Evolutionary conservation across 1,139 yeast genomes (phyloP).

Genomic region (Hyphopichia pseudoburtonii): DNA sequence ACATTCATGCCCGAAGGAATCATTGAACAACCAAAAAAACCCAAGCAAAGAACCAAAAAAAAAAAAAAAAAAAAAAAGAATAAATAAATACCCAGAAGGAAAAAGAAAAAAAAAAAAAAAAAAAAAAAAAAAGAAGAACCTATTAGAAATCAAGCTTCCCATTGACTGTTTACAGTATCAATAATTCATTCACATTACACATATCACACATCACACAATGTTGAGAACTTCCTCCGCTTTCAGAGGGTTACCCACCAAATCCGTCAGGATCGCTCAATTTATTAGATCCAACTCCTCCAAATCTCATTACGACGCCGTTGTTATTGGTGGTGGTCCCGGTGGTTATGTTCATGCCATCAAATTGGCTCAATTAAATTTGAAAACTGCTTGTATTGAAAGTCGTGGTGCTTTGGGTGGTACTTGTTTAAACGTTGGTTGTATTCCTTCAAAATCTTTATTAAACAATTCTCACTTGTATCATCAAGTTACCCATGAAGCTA

Average conservation of each 20-base stretch:
- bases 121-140: no score
- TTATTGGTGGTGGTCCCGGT: conserved; percentile 99
- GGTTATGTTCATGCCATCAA: conserved; percentile 98
- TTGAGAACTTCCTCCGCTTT: conserved; percentile 5
- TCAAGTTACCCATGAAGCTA: conserved; percentile 81
- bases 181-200: no score
- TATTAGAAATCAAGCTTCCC: no score
- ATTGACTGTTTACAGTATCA: no score
- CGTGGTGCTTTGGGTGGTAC: conserved; percentile 98
- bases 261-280: conserved; percentile 21
- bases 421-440: conserved; percentile 97
- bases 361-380: conserved; percentile 93
- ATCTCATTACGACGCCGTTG: conserved; percentile 77
- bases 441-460: conserved; percentile 93
- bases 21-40: no score
- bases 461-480: conserved; percentile 95
- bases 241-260: conserved; percentile 3
- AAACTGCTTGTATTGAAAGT: conserved; percentile 96
- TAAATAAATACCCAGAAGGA: no score
- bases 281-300: conserved; percentile 39
- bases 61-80: no score
- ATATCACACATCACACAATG: conserved; percentile 2
- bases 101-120: no score
- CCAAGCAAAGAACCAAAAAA: not conserved
- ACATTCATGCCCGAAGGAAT: not conserved